Evolutionary conservation across 2,329 filamentous ascomycete genomes (phyloP).

Genomic region (Cladosporium sp.): DNA sequence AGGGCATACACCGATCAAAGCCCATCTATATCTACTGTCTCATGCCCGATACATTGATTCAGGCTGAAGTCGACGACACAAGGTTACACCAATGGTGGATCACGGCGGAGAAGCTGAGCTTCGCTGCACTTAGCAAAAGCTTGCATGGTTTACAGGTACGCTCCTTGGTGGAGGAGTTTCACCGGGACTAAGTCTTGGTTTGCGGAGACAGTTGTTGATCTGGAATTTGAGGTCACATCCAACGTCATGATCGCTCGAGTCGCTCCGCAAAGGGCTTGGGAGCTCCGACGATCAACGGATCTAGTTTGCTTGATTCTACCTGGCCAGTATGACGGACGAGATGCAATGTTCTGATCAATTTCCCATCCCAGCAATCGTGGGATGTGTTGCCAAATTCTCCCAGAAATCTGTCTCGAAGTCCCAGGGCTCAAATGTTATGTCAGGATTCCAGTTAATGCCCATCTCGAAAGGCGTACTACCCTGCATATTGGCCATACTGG

Average conservation of each 20-base stretch:
- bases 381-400: constrained; percentile 30
- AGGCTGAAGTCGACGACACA: background rate
- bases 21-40: background rate
- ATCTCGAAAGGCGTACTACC: constrained; percentile 17
- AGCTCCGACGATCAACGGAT: too few species aligned
- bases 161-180: background rate
- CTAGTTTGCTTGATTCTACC: too few species aligned
- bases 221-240: background rate
- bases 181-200: background rate
- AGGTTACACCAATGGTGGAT: constrained; percentile 3
- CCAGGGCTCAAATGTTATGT: constrained; percentile 19
- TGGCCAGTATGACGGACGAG: too few species aligned
- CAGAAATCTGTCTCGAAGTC: constrained; percentile 33
- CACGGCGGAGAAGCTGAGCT: background rate
- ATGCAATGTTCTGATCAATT: too few species aligned
- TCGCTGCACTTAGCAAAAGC: background rate
- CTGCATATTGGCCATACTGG: background rate
- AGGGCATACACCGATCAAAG: too few species aligned
- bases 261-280: background rate
- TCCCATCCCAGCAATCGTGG: constrained; percentile 11
- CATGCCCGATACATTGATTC: background rate
- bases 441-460: constrained; percentile 9
- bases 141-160: background rate
- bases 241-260: background rate
- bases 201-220: too few species aligned